These are phyloP conservation scores for Taphrina wiesneri DNA, from an alignment of 1,139 yeast species.

Conservation along the genomic window DNA sequence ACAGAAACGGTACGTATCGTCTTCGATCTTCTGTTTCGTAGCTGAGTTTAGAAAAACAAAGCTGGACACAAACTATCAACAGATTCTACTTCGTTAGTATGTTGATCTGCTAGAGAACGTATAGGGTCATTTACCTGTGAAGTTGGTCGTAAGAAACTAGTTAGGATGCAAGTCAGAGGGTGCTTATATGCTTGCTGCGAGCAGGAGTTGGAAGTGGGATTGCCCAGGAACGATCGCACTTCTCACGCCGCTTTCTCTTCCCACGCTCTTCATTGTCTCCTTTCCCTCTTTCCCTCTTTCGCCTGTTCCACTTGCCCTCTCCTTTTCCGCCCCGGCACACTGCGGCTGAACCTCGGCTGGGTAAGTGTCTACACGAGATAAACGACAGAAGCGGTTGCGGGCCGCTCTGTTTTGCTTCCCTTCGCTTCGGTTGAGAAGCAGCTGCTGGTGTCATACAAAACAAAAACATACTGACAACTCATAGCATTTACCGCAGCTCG, in stretches of 20 bases:
- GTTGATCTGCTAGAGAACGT: not conserved
- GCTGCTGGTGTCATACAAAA: not conserved
- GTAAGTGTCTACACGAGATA: no score
- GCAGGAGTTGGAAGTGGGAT: not conserved
- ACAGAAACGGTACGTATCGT: conserved; percentile 24
- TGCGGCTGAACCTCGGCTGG: no score
- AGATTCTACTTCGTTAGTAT: conserved; percentile 11
- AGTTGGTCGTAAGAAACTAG: not conserved
- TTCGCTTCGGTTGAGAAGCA: no score
- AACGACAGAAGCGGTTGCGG: no score
- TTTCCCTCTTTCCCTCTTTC: no score
- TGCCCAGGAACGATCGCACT: not conserved
- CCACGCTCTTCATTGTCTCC: no score
- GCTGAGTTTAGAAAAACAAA: conserved; percentile 24
- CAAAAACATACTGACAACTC: not conserved
- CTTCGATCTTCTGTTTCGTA: conserved; percentile 27
- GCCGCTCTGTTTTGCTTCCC: no score
- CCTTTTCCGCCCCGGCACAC: no score
- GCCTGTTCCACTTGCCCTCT: no score
- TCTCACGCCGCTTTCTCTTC: not conserved
- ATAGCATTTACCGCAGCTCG: not conserved
- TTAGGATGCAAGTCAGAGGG: not conserved
- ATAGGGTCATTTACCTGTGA: conserved; percentile 12
- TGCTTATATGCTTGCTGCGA: not conserved
- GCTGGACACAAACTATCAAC: conserved; percentile 30